phyloP scores from a whole-genome alignment of 768 basidiomycete species.

The Xerocomellus amylosporus region DNA sequence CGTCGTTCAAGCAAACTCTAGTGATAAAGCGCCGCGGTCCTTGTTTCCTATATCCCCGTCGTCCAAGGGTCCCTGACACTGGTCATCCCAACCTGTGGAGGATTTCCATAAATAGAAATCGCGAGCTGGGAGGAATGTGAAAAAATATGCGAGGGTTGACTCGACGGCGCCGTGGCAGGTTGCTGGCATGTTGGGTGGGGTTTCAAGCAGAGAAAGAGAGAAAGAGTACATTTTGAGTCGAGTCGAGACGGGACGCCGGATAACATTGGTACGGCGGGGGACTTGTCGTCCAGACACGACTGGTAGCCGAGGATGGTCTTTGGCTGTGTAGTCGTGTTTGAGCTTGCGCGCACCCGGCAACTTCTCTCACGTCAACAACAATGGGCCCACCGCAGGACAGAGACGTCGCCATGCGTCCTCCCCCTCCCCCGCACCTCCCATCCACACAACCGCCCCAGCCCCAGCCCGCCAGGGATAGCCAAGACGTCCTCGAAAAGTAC shows the following conservation, averaged over 20 bases:
- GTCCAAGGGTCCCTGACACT: too few relatives aligned
- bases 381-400: slow-evolving; percentile 45
- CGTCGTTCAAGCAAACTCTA: too few relatives aligned
- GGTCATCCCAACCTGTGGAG: background rate
- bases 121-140: slow-evolving; percentile 19
- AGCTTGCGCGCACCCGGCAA: slow-evolving; percentile 25
- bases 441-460: slow-evolving; percentile 26
- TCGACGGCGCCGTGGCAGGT: slow-evolving; percentile 23
- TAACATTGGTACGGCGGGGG: too few relatives aligned
- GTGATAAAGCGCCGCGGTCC: too few relatives aligned
- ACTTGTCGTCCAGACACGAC: background rate
- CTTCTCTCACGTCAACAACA: slow-evolving; percentile 32
- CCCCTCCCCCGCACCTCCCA: slow-evolving; percentile 37
- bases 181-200: slow-evolving; percentile 1
- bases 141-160: slow-evolving; percentile 21
- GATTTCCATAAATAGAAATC: slow-evolving; percentile 26
- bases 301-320: slow-evolving; percentile 10
- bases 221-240: too few relatives aligned
- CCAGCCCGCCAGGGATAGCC: slow-evolving; percentile 36
- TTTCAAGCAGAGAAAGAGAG: too few relatives aligned
- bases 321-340: slow-evolving; percentile 36
- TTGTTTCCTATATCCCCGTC: too few relatives aligned
- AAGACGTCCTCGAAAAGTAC: slow-evolving; percentile 61
- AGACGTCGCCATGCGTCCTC: slow-evolving; percentile 53
- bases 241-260: background rate